A percentile compares a stretch with the other conserved stretches of the same genome.
phyloP scores from a whole-genome alignment of 805 yeast genomes.

The Candida ficus region DNA sequence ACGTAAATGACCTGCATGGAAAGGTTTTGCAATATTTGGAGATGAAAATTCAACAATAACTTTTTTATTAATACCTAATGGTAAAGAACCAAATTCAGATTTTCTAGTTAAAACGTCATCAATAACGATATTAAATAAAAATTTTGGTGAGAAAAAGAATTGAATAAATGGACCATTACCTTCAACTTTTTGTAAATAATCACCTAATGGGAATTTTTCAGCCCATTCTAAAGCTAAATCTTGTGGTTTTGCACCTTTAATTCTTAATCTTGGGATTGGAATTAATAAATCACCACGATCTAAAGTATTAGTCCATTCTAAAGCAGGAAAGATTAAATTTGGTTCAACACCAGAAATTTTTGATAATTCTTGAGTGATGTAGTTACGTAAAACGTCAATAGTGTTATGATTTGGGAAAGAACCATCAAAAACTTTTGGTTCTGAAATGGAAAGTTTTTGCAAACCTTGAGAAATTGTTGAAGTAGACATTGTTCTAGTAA shows the following conservation, averaged over 20 bases:
- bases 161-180: conserved; percentile 91
- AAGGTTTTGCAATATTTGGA: conserved; percentile 98
- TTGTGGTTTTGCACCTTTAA: conserved; percentile 76
- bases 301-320: conserved; percentile 80
- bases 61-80: conserved; percentile 67
- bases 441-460: conserved; percentile 29
- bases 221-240: conserved; percentile 76
- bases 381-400: conserved; percentile 84
- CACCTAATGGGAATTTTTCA: conserved; percentile 65
- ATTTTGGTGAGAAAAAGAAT: conserved; percentile 68
- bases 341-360: conserved; percentile 68
- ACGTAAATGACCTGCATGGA: conserved; percentile 99
- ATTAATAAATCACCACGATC: conserved; percentile 92
- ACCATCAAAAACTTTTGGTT: conserved; percentile 45
- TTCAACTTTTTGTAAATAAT: conserved; percentile 61
- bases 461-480: conserved; percentile 27
- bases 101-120: conserved; percentile 61
- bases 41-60: conserved; percentile 88
- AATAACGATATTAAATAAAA: conserved; percentile 63
- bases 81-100: conserved; percentile 63
- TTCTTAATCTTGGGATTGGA: conserved; percentile 89
- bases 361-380: conserved; percentile 74
- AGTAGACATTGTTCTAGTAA: conserved; percentile 20
- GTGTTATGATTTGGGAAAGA: conserved; percentile 78
- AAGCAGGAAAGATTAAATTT: conserved; percentile 68